Evolutionary conservation across 176 grass and related monocot species (phyloP).

Genomic region (Oryza australiensis): DNA sequence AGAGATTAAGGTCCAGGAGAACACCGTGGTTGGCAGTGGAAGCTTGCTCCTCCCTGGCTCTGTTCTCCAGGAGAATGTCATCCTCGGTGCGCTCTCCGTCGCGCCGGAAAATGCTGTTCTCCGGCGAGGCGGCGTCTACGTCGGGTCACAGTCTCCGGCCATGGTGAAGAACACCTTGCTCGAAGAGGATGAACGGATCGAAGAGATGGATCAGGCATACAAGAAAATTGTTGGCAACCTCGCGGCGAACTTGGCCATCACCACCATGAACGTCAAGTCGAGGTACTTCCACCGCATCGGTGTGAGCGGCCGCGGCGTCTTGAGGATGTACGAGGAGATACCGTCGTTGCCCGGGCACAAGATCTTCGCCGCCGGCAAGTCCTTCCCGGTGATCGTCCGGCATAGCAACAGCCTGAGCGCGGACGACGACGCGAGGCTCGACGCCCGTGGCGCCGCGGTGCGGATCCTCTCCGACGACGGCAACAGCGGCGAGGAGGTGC

Average conservation of each 20-base stretch:
- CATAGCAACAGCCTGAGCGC: slow-evolving; percentile 82
- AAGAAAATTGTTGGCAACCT: slow-evolving; percentile 70
- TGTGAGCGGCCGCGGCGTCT: slow-evolving; percentile 49
- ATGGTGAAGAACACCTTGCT: slow-evolving; percentile 66
- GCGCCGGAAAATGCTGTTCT: slow-evolving; percentile 58
- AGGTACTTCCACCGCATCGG: slow-evolving; percentile 81
- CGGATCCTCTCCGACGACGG: slow-evolving; percentile 55
- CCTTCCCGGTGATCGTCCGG: slow-evolving; percentile 56
- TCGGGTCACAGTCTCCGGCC: slow-evolving; percentile 45
- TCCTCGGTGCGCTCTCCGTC: slow-evolving; percentile 69
- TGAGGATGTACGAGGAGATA: slow-evolving; percentile 54
- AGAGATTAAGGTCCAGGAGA: slow-evolving; percentile 52
- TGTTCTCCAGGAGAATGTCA: slow-evolving; percentile 64
- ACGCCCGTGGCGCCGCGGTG: slow-evolving; percentile 59
- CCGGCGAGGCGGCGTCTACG: slow-evolving; percentile 54
- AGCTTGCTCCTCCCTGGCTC: slow-evolving; percentile 64
- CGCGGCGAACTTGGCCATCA: slow-evolving; percentile 65
- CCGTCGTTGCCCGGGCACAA: slow-evolving; percentile 57
- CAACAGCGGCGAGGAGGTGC: slow-evolving; percentile 22
- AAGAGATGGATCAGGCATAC: slow-evolving; percentile 61
- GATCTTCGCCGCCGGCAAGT: slow-evolving; percentile 52
- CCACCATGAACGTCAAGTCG: slow-evolving; percentile 74
- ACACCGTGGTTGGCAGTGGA: slow-evolving; percentile 61
- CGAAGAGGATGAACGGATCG: slow-evolving; percentile 57
- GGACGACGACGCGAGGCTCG: slow-evolving; percentile 71